Evolutionary conservation across 257 asterid genomes (phyloP).

Genomic region (Nicotiana attenuata): DNA sequence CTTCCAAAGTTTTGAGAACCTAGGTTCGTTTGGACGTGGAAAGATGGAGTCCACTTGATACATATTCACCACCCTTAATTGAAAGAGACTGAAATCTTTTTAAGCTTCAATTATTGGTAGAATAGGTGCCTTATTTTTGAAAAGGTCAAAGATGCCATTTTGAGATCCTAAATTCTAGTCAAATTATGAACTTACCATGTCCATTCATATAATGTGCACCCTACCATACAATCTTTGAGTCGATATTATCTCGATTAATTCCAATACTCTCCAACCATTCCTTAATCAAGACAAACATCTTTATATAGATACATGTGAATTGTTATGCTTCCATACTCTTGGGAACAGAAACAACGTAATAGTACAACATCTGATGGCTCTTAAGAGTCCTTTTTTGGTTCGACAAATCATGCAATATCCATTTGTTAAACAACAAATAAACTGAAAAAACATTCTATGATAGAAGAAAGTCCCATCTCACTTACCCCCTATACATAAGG

Average conservation of each 20-base stretch:
- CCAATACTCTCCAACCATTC: not conserved
- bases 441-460: not conserved
- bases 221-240: not conserved
- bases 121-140: not conserved
- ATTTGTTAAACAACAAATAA: not conserved
- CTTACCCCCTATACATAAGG: not conserved
- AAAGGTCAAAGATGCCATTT: not conserved
- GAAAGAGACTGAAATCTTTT: conserved; percentile 19
- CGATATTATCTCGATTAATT: not conserved
- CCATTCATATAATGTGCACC: not conserved
- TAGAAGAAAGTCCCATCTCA: not conserved
- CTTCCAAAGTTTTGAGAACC: conserved; percentile 34
- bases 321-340: not conserved
- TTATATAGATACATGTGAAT: not conserved
- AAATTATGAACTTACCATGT: not conserved
- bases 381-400: not conserved
- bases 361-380: not conserved
- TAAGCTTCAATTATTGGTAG: conserved; percentile 42
- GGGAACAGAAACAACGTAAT: not conserved
- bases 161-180: not conserved
- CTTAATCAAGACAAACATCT: not conserved
- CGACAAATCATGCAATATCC: not conserved
- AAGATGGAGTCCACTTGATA: conserved; percentile 44
- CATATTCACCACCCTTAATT: not conserved
- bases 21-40: conserved; percentile 42